Evolutionary conservation across 164 flowering plant species (phyloP).

Genomic region (grape (Vitis vinifera)): DNA sequence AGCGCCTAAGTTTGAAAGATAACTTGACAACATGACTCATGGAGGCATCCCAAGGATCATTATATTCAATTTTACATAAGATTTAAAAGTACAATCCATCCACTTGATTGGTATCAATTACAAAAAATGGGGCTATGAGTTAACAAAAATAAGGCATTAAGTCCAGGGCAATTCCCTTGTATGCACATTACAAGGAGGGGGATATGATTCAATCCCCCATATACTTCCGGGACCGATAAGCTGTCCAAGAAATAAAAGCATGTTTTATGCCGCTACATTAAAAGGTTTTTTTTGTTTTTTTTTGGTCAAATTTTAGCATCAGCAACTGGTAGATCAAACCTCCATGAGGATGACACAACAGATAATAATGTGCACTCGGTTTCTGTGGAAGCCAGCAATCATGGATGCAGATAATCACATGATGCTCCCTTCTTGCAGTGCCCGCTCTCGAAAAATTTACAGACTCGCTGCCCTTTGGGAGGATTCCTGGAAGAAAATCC

Average conservation of each 20-base stretch:
- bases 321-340: background rate
- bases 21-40: too few species aligned
- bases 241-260: background rate
- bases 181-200: background rate
- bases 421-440: constrained; percentile 55
- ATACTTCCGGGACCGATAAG: background rate
- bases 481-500: constrained; percentile 34
- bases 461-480: constrained; percentile 56
- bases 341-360: constrained; percentile 12
- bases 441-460: constrained; percentile 61
- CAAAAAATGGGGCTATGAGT: too few species aligned
- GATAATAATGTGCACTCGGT: constrained; percentile 12
- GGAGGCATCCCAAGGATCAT: too few species aligned
- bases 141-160: too few species aligned
- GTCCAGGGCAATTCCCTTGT: too few species aligned
- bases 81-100: too few species aligned
- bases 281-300: too few species aligned
- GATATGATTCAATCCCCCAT: background rate
- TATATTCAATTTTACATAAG: too few species aligned
- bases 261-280: background rate
- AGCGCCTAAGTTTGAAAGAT: too few species aligned
- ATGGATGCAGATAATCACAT: constrained; percentile 46
- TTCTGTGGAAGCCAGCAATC: constrained; percentile 8
- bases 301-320: constrained; percentile 10
- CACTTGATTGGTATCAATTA: too few species aligned